Evolutionary conservation across 2,329 filamentous ascomycete species (phyloP).

Genomic region (Sclerotinia borealis): DNA sequence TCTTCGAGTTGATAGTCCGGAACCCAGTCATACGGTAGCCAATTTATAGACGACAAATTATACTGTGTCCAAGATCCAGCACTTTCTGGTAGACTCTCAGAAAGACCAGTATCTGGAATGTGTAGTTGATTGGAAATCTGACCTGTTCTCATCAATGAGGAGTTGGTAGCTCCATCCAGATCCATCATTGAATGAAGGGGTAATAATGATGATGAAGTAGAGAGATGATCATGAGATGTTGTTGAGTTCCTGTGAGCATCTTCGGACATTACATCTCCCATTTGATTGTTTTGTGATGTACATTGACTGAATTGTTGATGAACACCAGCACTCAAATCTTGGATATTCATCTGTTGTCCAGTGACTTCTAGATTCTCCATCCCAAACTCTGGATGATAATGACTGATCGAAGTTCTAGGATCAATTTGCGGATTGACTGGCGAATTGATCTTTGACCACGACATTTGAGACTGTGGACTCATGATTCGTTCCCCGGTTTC

Average conservation of each 20-base stretch:
- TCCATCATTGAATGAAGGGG: not conserved
- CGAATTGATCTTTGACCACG: not conserved
- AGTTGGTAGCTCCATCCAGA: not conserved
- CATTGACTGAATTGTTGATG: not conserved
- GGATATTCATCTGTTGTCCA: not conserved
- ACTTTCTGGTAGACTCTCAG: not conserved
- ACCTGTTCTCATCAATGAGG: not conserved
- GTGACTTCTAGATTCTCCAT: not conserved
- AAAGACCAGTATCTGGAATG: not conserved
- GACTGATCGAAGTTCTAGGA: not conserved
- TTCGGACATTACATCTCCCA: not conserved
- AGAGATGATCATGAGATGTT: not conserved
- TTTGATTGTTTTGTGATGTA: not conserved
- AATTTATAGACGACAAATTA: conserved; percentile 25
- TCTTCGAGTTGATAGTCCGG: conserved; percentile 13
- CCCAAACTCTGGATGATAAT: not conserved
- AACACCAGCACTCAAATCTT: not conserved
- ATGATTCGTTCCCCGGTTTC: not conserved
- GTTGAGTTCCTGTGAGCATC: not conserved
- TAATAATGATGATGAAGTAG: not conserved
- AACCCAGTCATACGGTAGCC: conserved; percentile 25
- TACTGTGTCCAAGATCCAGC: conserved; percentile 18
- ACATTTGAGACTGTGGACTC: not conserved
- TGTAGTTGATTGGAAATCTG: not conserved
- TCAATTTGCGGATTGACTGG: not conserved